Percentiles rank a stretch among this genome's conserved stretches.
These are phyloP conservation scores for Rhizopogon roseolus DNA, from an alignment of 768 basidiomycete species.

Conservation along the genomic window DNA sequence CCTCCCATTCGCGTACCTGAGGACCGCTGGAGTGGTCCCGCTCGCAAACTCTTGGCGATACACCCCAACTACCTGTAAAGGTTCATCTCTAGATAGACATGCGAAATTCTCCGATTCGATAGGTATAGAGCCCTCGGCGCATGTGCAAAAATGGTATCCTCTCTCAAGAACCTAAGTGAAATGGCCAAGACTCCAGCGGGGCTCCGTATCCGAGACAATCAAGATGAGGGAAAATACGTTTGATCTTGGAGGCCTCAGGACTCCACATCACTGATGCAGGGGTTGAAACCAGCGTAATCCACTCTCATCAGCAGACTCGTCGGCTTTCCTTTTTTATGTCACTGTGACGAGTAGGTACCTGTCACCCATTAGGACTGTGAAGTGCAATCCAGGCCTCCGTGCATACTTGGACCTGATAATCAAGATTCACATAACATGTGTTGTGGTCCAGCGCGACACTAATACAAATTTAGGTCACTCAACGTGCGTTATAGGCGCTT, in stretches of 20 bases:
- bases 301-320: not conserved
- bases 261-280: not conserved
- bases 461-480: not conserved
- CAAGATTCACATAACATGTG: no score
- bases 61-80: not conserved
- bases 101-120: not conserved
- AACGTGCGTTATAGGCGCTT: not conserved
- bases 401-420: not conserved
- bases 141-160: not conserved
- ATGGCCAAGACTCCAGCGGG: not conserved
- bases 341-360: not conserved
- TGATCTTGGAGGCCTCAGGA: not conserved
- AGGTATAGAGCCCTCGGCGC: not conserved
- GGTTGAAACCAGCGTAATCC: not conserved
- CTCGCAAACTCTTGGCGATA: not conserved
- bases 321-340: not conserved
- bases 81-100: not conserved
- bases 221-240: not conserved
- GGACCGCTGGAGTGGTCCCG: not conserved
- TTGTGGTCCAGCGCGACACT: no score
- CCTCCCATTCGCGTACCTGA: not conserved
- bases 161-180: not conserved
- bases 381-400: not conserved
- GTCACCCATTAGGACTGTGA: not conserved
- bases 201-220: not conserved